Conservation (phyloP, 2,329 filamentous ascomycete species). For the Madurella mycetomatis region DNA sequence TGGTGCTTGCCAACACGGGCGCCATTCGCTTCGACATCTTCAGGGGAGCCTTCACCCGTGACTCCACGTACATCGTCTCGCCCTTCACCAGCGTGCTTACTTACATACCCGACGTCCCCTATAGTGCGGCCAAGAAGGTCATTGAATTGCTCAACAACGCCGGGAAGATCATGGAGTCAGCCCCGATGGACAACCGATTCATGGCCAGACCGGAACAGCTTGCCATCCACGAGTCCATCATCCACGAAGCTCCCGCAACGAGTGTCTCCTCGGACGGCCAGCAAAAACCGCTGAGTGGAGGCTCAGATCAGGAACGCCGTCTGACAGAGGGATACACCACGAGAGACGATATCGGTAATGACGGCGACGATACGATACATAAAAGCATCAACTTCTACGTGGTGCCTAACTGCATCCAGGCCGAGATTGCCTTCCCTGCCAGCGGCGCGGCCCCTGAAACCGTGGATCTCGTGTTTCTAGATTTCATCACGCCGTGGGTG, state of each 20-base stretch:
- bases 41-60: slow-evolving; percentile 82
- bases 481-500: slow-evolving; percentile 83
- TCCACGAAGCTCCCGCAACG: slow-evolving; percentile 24
- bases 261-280: slow-evolving; percentile 4
- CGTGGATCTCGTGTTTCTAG: slow-evolving; percentile 86
- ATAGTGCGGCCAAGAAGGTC: slow-evolving; percentile 66
- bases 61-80: slow-evolving; percentile 79
- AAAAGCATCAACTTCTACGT: slow-evolving; percentile 66
- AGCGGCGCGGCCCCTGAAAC: slow-evolving; percentile 53
- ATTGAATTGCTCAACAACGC: slow-evolving; percentile 54
- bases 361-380: slow-evolving; percentile 90
- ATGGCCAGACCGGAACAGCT: slow-evolving; percentile 48
- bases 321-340: slow-evolving; percentile 78
- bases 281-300: slow-evolving; percentile 33
- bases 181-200: slow-evolving; percentile 39
- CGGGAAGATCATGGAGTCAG: slow-evolving; percentile 43
- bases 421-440: slow-evolving; percentile 57
- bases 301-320: slow-evolving; percentile 34
- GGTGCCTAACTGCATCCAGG: slow-evolving; percentile 80
- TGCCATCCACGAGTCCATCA: slow-evolving; percentile 25
- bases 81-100: slow-evolving; percentile 79
- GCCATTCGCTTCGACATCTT: slow-evolving; percentile 95
- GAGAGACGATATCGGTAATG: slow-evolving; percentile 71
- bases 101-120: slow-evolving; percentile 77
- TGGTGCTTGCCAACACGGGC: slow-evolving; percentile 83